Conservation (phyloP, 2,329 filamentous ascomycete genomes). For the Sporothrix protearum region DNA sequence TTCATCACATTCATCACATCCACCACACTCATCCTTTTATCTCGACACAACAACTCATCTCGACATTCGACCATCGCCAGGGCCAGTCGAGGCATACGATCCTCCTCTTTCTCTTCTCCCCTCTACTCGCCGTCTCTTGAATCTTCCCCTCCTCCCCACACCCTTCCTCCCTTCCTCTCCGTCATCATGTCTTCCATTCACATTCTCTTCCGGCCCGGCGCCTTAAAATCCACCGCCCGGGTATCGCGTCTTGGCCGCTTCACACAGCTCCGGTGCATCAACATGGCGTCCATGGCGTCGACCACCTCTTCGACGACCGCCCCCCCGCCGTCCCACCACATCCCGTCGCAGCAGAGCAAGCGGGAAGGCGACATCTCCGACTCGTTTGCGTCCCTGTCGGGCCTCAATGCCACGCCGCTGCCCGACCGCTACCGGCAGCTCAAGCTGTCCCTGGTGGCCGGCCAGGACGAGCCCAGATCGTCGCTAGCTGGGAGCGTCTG, state of each 20-base stretch:
- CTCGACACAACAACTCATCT: not conserved
- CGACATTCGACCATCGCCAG: not conserved
- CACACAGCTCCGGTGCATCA: not conserved
- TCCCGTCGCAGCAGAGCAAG: constrained; percentile 35
- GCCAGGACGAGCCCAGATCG: constrained; percentile 49
- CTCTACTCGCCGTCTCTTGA: too few species aligned
- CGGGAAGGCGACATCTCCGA: constrained; percentile 61
- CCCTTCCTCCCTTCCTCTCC: too few species aligned
- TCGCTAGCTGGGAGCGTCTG: constrained; percentile 33
- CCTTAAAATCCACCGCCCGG: not conserved
- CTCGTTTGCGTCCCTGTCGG: constrained; percentile 58
- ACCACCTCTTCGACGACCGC: not conserved
- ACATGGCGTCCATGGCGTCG: constrained; percentile 27
- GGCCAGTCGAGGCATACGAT: not conserved
- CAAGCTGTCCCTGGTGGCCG: constrained; percentile 51
- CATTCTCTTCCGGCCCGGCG: not conserved
- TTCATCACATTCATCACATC: not conserved
- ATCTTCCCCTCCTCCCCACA: too few species aligned
- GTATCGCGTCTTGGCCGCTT: not conserved
- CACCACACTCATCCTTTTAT: not conserved
- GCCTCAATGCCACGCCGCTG: constrained; percentile 43
- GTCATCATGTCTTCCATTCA: not conserved
- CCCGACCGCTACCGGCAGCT: constrained; percentile 55
- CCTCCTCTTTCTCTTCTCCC: too few species aligned
- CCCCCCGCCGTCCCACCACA: not conserved